phyloP scores from a whole-genome alignment of 2,329 filamentous ascomycete species.

The Ceratocystis colombiana region DNA sequence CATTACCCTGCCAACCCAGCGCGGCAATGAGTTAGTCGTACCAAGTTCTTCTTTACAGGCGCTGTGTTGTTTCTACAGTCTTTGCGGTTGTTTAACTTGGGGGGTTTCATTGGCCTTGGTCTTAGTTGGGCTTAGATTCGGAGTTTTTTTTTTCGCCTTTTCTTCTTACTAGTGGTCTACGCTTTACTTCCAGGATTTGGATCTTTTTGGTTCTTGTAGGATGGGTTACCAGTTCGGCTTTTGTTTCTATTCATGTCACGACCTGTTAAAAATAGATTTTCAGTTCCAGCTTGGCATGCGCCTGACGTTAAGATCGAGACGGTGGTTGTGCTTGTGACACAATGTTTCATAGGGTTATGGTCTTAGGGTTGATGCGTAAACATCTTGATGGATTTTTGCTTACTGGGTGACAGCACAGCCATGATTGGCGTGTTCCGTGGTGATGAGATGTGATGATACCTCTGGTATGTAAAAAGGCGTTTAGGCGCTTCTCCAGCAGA shows the following conservation, averaged over 20 bases:
- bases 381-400: too few species aligned
- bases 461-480: not conserved
- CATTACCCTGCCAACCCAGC: constrained; percentile 1
- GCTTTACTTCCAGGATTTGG: not conserved
- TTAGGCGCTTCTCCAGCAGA: not conserved
- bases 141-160: not conserved
- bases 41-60: not conserved
- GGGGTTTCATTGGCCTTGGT: not conserved
- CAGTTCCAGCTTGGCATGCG: not conserved
- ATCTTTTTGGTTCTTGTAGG: not conserved
- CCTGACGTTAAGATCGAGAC: not conserved
- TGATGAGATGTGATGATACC: not conserved
- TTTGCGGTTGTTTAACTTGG: not conserved
- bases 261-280: not conserved
- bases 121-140: not conserved
- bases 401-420: too few species aligned
- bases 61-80: not conserved
- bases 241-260: constrained; percentile 5
- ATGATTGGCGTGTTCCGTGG: not conserved
- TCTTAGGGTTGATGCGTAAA: too few species aligned
- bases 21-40: not conserved
- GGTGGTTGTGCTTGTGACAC: not conserved
- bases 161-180: not conserved
- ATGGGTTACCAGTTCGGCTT: not conserved
- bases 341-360: not conserved